Base-by-base conservation (phyloP, 2,329 filamentous ascomycete species). In the Pezicula neosporulosa region DNA sequence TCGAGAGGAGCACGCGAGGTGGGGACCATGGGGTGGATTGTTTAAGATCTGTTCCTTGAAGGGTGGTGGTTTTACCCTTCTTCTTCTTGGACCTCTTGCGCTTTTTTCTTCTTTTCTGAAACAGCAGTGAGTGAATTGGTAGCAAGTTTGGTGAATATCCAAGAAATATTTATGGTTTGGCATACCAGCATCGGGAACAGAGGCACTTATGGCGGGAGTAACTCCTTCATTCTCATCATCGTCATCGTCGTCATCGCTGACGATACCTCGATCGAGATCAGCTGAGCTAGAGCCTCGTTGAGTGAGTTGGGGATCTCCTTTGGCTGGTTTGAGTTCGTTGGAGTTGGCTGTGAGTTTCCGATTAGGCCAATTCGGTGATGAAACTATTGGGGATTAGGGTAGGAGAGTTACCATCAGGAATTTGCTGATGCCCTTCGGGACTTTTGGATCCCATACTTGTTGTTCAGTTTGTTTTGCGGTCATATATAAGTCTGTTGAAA, bases 1-100 rank as follows among this genome's bases (percentile, higher is more conserved):
- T 79, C 28, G 86, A 83, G 35, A 93, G 70, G 44, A 82, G 77
- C 21, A 93, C 83, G n/a, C 87, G 81, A 1, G 89, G 89, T 28
- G 89, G 89, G 47, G 81, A 77, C 16, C n/a, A n/a, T n/a, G n/a
- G n/a, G n/a, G n/a, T n/a, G n/a, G 84, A 85, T 70, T 93, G 89
- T 47, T 77, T 75, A 52, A 86, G 87, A 42, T 41, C 44, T 30
- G 33, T 49, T 13, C 44, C 36, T 47, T 41, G 42, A 49, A 51
- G n/a, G 46, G 83, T 75, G 6, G 67, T 70, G n/a, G 65, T 67
- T 71, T 78, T 78, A 72, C 78, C 77, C 69, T 85, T 87, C 81
- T 88, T 88, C 77, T 83, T 87, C 68, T 83, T 85, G 63, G 82
- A 79, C 72, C 82, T 86, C 77, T 85, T 89, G 77, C 89, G 90